Base-by-base conservation (phyloP, 345 rosid species). In the Pugionium cornutum region DNA sequence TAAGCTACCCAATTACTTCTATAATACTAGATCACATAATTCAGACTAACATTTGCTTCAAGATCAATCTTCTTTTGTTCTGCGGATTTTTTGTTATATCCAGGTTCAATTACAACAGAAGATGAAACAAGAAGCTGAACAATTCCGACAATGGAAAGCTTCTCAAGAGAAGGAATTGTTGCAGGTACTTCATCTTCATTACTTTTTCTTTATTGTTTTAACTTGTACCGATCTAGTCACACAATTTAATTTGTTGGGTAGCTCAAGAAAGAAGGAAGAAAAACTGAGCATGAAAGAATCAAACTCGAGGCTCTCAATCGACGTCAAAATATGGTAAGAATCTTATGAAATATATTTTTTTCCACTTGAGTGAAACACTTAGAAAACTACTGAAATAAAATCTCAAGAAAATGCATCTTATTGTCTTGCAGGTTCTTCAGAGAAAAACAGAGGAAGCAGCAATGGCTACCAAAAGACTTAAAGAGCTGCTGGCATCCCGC, bases 391-490 rank as follows among this genome's bases (percentile, higher is more conserved):
- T 5, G 6, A 27, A n/a, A 47, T 18, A 69, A 44, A 51, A 28
- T 27, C 41, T 33, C 47, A 41, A 36, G 60, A 48, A 62, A 28
- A 67, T 39, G 11, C 33, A 67, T 62, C 18, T 31, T n/a, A n/a
- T 40, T 64, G 53, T 53, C 56, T 47, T 72, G 46, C 79, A 89
- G 96, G 92, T 89, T 80, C 92, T 89, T 49, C 96, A 89, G 48
- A 82, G 96, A 57, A 89, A 89, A 81, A 89, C 92, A 59, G 96
- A 86, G 73, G 96, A 86, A 67, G 96, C 92, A 65, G 80, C 92
- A 75, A 76, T 82, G 78, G 92, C 90, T 63, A 84, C 87, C 61
- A 89, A 83, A 71, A 87, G 90, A 84, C 78, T 89, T 56, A 89
- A 89, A 68, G 90, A 89, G 79, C 74, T 86, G 74, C 80, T 86